A percentile compares a stretch with the other conserved stretches of the same genome.
phyloP scores from a whole-genome alignment of 1,284 basidiomycete species.

The Ceratobasidium sp. region DNA sequence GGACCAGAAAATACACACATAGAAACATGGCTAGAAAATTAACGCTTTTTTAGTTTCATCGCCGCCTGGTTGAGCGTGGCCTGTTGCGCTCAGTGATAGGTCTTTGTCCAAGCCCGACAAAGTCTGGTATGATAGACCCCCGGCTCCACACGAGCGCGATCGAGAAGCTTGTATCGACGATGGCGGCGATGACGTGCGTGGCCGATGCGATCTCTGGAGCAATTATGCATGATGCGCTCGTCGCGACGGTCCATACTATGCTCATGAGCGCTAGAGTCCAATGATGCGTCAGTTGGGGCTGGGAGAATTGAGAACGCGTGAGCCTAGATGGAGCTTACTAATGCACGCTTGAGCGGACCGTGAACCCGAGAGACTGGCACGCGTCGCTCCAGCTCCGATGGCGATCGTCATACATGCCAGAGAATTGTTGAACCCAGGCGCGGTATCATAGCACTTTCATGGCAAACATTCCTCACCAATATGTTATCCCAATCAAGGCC shows the following conservation, averaged over 20 bases:
- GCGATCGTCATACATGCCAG: slow-evolving; percentile 24
- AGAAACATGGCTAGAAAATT: no score
- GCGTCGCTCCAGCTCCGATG: slow-evolving; percentile 12
- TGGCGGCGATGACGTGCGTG: slow-evolving; percentile 10
- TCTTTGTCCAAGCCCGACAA: slow-evolving; percentile 14
- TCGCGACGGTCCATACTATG: slow-evolving; percentile 14
- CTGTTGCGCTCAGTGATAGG: background rate
- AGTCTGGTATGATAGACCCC: slow-evolving; percentile 15
- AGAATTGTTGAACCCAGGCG: slow-evolving; percentile 30
- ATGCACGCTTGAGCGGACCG: slow-evolving; percentile 18
- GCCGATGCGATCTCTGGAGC: slow-evolving; percentile 7
- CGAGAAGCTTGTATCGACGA: background rate
- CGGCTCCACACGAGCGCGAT: background rate
- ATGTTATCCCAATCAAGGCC: no score
- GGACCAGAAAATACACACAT: no score
- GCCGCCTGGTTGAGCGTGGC: background rate
- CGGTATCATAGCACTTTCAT: no score
- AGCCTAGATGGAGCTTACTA: slow-evolving; percentile 7
- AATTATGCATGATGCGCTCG: background rate
- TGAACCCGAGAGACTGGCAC: slow-evolving; percentile 12
- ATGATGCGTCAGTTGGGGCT: background rate
- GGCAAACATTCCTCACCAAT: no score
- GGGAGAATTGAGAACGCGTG: background rate
- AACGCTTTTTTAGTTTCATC: no score
- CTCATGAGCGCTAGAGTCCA: slow-evolving; percentile 14